Percentiles rank a stretch among this genome's conserved stretches.
These are phyloP conservation scores for Ogataea zsoltii DNA, from an alignment of 805 yeast species.

Conservation along the genomic window DNA sequence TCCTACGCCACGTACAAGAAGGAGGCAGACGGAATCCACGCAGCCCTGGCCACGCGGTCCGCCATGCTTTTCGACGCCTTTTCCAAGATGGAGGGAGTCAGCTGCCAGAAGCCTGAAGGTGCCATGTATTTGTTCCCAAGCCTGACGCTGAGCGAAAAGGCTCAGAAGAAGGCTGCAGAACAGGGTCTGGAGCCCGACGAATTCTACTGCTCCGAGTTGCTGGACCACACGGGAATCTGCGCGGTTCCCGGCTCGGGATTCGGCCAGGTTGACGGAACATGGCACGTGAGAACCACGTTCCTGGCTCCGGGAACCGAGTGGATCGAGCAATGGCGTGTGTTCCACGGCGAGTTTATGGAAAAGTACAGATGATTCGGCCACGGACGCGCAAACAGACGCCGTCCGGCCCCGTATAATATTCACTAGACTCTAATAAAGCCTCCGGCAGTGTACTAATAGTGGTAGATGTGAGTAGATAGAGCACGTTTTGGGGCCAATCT, in stretches of 20 bases:
- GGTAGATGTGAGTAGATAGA: no score
- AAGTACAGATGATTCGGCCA: constrained; percentile 41
- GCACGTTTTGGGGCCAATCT: no score
- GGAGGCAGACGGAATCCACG: constrained; percentile 65
- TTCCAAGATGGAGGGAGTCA: constrained; percentile 72
- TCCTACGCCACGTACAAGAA: constrained; percentile 65
- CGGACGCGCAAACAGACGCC: no score
- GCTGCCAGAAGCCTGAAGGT: constrained; percentile 90
- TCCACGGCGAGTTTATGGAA: constrained; percentile 72
- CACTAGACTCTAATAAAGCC: no score
- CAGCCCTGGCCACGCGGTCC: constrained; percentile 66
- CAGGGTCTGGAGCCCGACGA: constrained; percentile 72
- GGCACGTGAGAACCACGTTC: constrained; percentile 94
- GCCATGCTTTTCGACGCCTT: constrained; percentile 67
- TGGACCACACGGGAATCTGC: constrained; percentile 91
- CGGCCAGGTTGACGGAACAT: constrained; percentile 88
- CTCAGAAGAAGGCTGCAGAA: constrained; percentile 59
- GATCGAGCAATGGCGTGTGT: constrained; percentile 74
- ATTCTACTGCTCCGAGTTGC: constrained; percentile 79
- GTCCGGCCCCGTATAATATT: no score
- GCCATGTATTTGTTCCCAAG: constrained; percentile 97
- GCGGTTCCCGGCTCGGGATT: constrained; percentile 98
- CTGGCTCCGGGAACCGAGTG: constrained; percentile 93
- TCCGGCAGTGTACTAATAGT: no score
- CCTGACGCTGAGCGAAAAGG: constrained; percentile 63